A percentile compares a stretch with the other conserved stretches of the same genome.
phyloP scores from a whole-genome alignment of 2,329 filamentous ascomycete genomes.

The Grosmannia huntii region DNA sequence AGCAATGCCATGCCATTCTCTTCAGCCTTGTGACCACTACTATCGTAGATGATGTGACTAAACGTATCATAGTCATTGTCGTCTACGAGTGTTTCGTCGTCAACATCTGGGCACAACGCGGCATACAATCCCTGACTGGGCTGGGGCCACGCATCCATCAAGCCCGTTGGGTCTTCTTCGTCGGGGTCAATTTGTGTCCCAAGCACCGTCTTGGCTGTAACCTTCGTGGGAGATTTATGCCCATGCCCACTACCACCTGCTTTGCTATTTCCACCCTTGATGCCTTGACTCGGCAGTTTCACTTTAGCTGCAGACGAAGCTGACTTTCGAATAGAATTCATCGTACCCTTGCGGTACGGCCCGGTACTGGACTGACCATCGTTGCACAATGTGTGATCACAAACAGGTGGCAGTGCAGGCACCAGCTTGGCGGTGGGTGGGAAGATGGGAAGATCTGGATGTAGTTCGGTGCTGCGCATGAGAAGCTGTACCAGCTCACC shows the following conservation, averaged over 20 bases:
- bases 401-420: slow-evolving; percentile 11
- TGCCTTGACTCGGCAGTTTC: neutral
- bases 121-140: slow-evolving; percentile 13
- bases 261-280: neutral
- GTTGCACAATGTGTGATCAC: slow-evolving; percentile 1
- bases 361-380: slow-evolving; percentile 14
- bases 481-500: slow-evolving; percentile 51
- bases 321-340: slow-evolving; percentile 6
- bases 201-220: neutral
- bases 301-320: neutral
- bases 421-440: slow-evolving; percentile 17
- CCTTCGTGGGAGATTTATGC: neutral
- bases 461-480: slow-evolving; percentile 44
- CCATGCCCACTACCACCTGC: neutral
- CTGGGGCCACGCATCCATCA: slow-evolving; percentile 11
- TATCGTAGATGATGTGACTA: slow-evolving; percentile 21
- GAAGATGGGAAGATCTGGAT: slow-evolving; percentile 57
- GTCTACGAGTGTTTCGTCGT: slow-evolving; percentile 17
- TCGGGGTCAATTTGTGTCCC: slow-evolving; percentile 8
- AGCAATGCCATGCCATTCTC: neutral
- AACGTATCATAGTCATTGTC: slow-evolving; percentile 22
- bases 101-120: slow-evolving; percentile 17
- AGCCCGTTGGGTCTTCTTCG: slow-evolving; percentile 12
- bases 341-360: slow-evolving; percentile 7
- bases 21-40: neutral